These are phyloP conservation scores for Cubamyces lactineus DNA, from an alignment of 768 basidiomycete species.

Conservation along the genomic window DNA sequence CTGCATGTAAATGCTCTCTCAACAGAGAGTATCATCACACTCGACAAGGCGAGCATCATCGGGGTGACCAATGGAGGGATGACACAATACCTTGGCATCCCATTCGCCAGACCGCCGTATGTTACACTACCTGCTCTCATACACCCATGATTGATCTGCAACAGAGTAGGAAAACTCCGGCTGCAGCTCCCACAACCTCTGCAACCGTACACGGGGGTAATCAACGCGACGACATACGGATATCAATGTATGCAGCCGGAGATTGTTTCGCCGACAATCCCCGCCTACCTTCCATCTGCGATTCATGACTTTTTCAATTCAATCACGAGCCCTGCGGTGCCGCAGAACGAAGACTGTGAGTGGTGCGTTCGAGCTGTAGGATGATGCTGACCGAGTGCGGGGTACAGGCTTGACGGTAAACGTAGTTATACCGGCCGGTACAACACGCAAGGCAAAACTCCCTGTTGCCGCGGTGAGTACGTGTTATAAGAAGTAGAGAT, in stretches of 20 bases:
- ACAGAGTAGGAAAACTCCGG: constrained; percentile 26
- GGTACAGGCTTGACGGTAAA: constrained; percentile 54
- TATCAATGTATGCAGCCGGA: constrained; percentile 25
- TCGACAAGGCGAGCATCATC: constrained; percentile 49
- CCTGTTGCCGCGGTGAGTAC: constrained; percentile 14
- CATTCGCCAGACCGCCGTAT: constrained; percentile 60
- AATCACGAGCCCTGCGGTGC: background rate
- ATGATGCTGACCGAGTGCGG: too few relatives aligned
- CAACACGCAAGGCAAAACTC: constrained; percentile 23
- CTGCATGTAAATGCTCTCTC: background rate
- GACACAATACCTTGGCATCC: constrained; percentile 54
- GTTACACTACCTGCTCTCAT: constrained; percentile 15
- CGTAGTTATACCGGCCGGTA: constrained; percentile 49
- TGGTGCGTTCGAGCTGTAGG: background rate
- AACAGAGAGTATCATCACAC: constrained; percentile 38
- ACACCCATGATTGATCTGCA: too few relatives aligned
- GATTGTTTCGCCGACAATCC: background rate
- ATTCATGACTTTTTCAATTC: background rate
- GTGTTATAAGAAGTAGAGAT: background rate
- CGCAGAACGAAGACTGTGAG: constrained; percentile 25
- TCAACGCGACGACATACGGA: constrained; percentile 27
- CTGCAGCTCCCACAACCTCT: constrained; percentile 25
- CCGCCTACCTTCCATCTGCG: constrained; percentile 5
- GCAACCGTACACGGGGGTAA: constrained; percentile 4
- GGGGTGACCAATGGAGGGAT: constrained; percentile 40